Evolutionary conservation across 2,329 filamentous ascomycete genomes (phyloP), one percentile per base, ranked within the genome.

Genomic region (Fusarium praegraminearum): DNA sequence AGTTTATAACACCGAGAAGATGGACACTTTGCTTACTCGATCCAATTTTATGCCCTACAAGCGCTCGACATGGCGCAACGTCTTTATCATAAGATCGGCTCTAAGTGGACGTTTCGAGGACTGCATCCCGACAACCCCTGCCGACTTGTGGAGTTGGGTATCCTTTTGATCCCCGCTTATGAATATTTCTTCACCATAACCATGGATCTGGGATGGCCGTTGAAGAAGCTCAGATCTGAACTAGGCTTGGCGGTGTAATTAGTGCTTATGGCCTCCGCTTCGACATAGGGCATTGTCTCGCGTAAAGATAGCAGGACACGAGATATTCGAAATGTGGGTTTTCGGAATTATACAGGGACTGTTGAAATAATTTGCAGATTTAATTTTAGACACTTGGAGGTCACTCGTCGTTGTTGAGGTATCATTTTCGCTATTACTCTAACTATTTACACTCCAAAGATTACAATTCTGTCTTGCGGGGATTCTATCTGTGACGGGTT

Each of bases 51-150:
- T 15, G 30, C 12, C 44, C n/a, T 11, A 5, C 12, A 33, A 41
- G 32, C 11, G 3, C 18, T 30, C 35, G 12, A 24, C 13, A 44
- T 54, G 18, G 33, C 28, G 22, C 26, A 54, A 22, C 26, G n/a
- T 18, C 32, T 10, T 50, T 47, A 63, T 33, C 22, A 54, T 50
- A 30, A 8, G n/a, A 64, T 44, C 32, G 47, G 58, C 32, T 33
- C n/a, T 63, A 47, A 56, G 36, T 45, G 16, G 20, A 63, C 58
- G 7, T 3, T 40, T 63, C n/a, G 12, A 57, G 55, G 33, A 13
- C 7, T 24, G 13, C 38, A 22, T 28, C 44, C 57, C 61, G 58
- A 63, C 3, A 4, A 12, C 36, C 61, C 61, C n/a, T 63, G 58
- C 16, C 24, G 24, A 12, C 7, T 16, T 63, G 44, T 40, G 58